phyloP scores from a whole-genome alignment of 2,329 filamentous ascomycete genomes.

The Rachicladosporium sp. region DNA sequence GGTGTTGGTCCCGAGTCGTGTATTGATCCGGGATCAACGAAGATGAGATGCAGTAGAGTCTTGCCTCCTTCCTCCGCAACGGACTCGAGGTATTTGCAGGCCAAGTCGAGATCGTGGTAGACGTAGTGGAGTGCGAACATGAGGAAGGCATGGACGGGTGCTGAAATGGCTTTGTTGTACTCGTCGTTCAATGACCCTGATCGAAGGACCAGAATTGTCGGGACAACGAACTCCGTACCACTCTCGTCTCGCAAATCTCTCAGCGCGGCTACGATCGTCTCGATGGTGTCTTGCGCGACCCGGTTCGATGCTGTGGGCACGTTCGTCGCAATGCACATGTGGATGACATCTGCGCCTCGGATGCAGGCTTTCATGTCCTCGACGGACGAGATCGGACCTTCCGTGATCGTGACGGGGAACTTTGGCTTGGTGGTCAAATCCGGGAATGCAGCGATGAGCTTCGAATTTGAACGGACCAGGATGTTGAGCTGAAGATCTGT shows the following conservation, averaged over 20 bases:
- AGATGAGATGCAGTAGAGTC: conserved; percentile 8
- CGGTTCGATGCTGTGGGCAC: conserved; percentile 8
- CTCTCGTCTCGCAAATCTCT: conserved; percentile 2
- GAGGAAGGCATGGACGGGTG: not conserved
- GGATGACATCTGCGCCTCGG: conserved; percentile 9
- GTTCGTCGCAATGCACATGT: conserved; percentile 14
- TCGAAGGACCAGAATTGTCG: conserved; percentile 9
- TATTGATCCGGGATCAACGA: conserved; percentile 10
- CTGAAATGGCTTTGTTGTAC: not conserved
- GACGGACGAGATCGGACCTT: conserved; percentile 8
- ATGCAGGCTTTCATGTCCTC: conserved; percentile 9
- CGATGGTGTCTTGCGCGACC: conserved; percentile 9
- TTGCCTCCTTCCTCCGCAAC: not conserved
- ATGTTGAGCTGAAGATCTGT: conserved; percentile 12
- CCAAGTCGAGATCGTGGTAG: conserved; percentile 10
- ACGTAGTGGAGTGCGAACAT: conserved; percentile 9
- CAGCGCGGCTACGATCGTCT: conserved; percentile 4
- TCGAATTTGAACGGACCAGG: conserved; percentile 12
- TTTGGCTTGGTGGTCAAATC: conserved; percentile 7
- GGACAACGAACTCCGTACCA: conserved; percentile 2
- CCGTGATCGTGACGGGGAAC: conserved; percentile 6
- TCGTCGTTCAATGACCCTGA: conserved; percentile 7
- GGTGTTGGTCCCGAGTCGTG: conserved; percentile 7
- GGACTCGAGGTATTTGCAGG: conserved; percentile 4
- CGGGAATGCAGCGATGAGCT: conserved; percentile 12